Percentiles rank a stretch among this genome's conserved stretches.
These are phyloP conservation scores for Vicia sativa DNA, from an alignment of 306 rosid genomes.

Conservation along the genomic window DNA sequence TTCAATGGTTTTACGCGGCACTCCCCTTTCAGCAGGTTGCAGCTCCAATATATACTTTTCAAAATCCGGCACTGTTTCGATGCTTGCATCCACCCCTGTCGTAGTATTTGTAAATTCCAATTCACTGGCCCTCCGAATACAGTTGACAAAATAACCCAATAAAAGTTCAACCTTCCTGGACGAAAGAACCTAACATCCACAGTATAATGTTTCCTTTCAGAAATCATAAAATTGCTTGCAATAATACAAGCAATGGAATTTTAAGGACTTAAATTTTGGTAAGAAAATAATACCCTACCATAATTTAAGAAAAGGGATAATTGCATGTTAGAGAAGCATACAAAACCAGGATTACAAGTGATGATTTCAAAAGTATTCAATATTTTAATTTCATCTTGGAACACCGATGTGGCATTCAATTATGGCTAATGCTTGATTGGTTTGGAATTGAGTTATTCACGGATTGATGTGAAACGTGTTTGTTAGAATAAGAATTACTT, in stretches of 20 bases:
- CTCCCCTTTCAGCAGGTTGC: slow-evolving; percentile 79
- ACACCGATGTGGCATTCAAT: slow-evolving; percentile 5
- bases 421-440: neutral
- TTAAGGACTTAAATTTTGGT: slow-evolving; percentile 13
- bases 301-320: slow-evolving; percentile 6
- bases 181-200: slow-evolving; percentile 66
- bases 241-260: slow-evolving; percentile 19
- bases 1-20: slow-evolving; percentile 60
- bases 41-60: slow-evolving; percentile 77
- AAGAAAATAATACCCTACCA: neutral
- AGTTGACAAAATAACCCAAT: slow-evolving; percentile 78
- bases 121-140: slow-evolving; percentile 54
- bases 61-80: slow-evolving; percentile 43
- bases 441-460: slow-evolving; percentile 1
- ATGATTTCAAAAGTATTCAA: neutral
- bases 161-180: slow-evolving; percentile 85
- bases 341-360: neutral
- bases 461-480: slow-evolving; percentile 7
- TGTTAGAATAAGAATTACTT: neutral
- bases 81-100: slow-evolving; percentile 35
- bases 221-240: slow-evolving; percentile 28
- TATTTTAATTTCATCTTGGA: neutral
- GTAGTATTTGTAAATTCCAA: slow-evolving; percentile 47
- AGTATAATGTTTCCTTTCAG: slow-evolving; percentile 36
- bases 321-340: slow-evolving; percentile 15